Base-by-base conservation (phyloP, 306 rosid species). In the Rosa rugosa region DNA sequence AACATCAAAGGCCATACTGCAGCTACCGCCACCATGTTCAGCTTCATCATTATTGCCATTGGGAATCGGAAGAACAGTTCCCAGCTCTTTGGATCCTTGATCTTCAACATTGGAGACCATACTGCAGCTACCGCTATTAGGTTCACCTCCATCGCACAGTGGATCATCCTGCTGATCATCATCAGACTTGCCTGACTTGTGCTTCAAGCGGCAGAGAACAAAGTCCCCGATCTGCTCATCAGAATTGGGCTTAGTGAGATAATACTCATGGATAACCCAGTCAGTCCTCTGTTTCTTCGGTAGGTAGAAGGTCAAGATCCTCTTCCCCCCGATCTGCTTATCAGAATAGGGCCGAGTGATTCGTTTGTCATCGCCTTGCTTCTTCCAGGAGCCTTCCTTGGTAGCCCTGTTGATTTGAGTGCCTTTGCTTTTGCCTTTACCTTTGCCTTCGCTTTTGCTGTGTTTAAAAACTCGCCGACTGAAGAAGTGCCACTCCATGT, bases 191-290 rank as follows among this genome's bases (percentile, higher is more conserved):
- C 79, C 84, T 31, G 71, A 27, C 25, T 65, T 82, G 49, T 60
- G 75, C 44, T 47, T 86, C 75, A 90, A 66, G 42, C 86, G 91
- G 59, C 88, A 82, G 27, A 92, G 3, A 25, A 41, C 77, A 74
- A 38, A 40, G 42, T 74, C 53, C 41, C 6, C 41, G 6, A 3
- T 90, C 97, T 79, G 69, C 63, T 57, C 75, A 6, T 3, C 54
- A 17, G 77, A 41, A 8, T 57, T 25, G 2, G 65, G 36, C 31
- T 60, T 11, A 8, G 47, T 2, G 54, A 75, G 69, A 65, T 82
- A 86, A 62, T 90, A 91, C 70, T 92, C 97, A 27, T 94, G 97
- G 16, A 91, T 84, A 27, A 91, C 85, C 93, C 95, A 92, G 0
- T 85, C 49, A 78, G 88, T 84, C 83, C 63, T 80, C 10, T 13